Percentiles rank a stretch among this genome's conserved stretches.
phyloP scores from a whole-genome alignment of 495 filamentous ascomycete genomes.

The Neurospora hispaniola region DNA sequence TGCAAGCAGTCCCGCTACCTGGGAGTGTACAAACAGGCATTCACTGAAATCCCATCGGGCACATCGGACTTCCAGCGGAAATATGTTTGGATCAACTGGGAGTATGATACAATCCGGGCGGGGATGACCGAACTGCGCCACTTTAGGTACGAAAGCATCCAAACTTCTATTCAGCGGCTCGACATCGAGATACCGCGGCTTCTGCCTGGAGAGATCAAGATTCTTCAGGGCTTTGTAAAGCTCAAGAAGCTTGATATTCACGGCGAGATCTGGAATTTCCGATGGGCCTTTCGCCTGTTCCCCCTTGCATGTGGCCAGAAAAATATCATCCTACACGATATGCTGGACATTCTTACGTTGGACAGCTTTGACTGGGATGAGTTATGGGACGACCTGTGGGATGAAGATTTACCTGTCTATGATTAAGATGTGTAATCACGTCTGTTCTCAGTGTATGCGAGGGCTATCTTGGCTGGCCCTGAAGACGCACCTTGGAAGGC shows the following conservation, averaged over 20 bases:
- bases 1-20: not conserved
- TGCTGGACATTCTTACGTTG: not conserved
- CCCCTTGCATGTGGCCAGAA: not conserved
- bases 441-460: not conserved
- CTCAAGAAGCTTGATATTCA: not conserved
- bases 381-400: not conserved
- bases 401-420: not conserved
- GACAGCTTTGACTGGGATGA: not conserved
- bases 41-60: not conserved
- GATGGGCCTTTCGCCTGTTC: not conserved
- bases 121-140: not conserved
- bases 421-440: not conserved
- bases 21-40: not conserved
- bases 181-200: not conserved
- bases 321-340: not conserved
- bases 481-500: not conserved
- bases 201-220: not conserved
- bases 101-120: not conserved
- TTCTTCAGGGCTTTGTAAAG: not conserved
- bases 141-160: not conserved
- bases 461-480: not conserved
- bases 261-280: not conserved
- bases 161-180: not conserved
- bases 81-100: not conserved
- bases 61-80: not conserved